These are phyloP conservation scores for Dothistroma septosporum DNA, from an alignment of 2,329 filamentous ascomycete species.

Conservation along the genomic window DNA sequence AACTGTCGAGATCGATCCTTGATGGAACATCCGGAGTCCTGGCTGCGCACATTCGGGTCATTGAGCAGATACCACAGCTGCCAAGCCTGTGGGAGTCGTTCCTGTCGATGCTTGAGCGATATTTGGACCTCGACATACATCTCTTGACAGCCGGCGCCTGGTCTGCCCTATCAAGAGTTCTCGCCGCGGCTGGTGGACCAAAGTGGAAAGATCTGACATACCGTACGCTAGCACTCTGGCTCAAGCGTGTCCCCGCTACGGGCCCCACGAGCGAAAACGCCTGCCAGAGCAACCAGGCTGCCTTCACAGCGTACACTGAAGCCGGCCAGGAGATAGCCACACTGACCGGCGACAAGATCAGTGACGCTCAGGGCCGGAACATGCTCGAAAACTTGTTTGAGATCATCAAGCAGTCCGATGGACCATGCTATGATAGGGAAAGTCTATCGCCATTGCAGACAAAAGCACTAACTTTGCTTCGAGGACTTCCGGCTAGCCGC, in stretches of 20 bases:
- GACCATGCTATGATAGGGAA: conserved; percentile 68
- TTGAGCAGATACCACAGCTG: conserved; percentile 64
- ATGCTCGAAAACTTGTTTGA: conserved; percentile 68
- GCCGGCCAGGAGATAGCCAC: conserved; percentile 73
- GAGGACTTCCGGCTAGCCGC: conserved; percentile 63
- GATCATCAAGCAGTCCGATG: conserved; percentile 66
- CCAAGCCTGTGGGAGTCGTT: conserved; percentile 71
- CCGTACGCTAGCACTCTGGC: conserved; percentile 31
- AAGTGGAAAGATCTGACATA: conserved; percentile 29
- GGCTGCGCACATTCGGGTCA: conserved; percentile 69
- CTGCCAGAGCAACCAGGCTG: conserved; percentile 62
- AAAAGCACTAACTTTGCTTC: conserved; percentile 64
- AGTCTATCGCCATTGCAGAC: conserved; percentile 68
- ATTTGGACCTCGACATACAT: conserved; percentile 40
- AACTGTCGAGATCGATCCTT: conserved; percentile 70
- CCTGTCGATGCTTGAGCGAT: conserved; percentile 61
- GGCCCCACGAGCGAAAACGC: conserved; percentile 14
- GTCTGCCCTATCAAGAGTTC: conserved; percentile 37
- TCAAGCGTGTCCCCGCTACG: conserved; percentile 27
- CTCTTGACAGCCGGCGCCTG: conserved; percentile 43
- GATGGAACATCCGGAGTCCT: conserved; percentile 69
- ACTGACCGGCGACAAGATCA: conserved; percentile 63
- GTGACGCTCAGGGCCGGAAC: conserved; percentile 57
- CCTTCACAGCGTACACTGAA: conserved; percentile 77
- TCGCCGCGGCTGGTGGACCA: conserved; percentile 31